phyloP scores from a whole-genome alignment of 1,284 basidiomycete species.

The Cryptococcus amylolentus region DNA sequence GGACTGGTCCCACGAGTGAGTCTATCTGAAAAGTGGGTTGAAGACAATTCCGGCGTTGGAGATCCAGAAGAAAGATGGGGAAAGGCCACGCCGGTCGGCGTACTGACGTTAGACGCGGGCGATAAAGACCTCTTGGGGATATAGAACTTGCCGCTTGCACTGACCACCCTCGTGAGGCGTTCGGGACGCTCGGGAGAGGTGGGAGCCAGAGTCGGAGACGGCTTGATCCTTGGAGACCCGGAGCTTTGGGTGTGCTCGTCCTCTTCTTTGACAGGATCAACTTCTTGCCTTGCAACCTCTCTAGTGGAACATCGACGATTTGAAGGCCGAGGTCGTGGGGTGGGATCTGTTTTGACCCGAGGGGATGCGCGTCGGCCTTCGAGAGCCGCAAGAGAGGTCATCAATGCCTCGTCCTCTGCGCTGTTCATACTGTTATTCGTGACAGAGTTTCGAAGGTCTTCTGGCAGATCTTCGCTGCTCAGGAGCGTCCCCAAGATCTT shows the following conservation, averaged over 20 bases:
- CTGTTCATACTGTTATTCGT: not conserved
- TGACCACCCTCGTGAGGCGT: constrained; percentile 10
- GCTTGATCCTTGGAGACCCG: not conserved
- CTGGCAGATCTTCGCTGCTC: constrained; percentile 11
- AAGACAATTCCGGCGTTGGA: too few species aligned
- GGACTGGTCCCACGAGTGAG: too few species aligned
- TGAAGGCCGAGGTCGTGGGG: constrained; percentile 6
- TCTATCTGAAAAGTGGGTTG: too few species aligned
- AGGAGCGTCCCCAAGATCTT: constrained; percentile 39
- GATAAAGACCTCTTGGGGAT: constrained; percentile 36
- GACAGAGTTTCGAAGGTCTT: not conserved
- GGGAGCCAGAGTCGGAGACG: too few species aligned
- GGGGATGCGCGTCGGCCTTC: constrained; percentile 21
- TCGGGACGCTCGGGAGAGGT: not conserved
- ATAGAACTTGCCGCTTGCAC: constrained; percentile 35
- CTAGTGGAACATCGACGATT: constrained; percentile 2
- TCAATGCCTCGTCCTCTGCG: constrained; percentile 30
- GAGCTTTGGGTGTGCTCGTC: constrained; percentile 16
- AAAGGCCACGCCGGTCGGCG: constrained; percentile 8
- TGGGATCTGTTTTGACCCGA: constrained; percentile 2
- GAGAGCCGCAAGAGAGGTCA: constrained; percentile 36
- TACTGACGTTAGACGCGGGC: constrained; percentile 16
- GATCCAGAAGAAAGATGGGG: not conserved
- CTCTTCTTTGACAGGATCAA: constrained; percentile 22
- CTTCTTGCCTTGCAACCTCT: constrained; percentile 20